phyloP scores from a whole-genome alignment of 192 early-diverging fungal genomes.

The Umbelopsis sp. region DNA sequence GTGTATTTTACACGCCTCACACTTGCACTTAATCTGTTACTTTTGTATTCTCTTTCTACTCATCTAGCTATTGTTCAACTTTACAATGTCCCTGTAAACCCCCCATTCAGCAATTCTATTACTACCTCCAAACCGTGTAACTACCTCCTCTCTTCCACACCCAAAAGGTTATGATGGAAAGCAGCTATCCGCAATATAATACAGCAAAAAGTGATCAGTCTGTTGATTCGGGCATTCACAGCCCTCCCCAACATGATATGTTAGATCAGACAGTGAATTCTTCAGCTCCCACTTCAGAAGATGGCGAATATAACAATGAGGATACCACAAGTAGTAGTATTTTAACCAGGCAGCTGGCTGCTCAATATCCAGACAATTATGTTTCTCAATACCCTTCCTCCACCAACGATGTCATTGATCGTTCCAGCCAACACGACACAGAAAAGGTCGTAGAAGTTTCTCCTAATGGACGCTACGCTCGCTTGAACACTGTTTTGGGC shows the following conservation, averaged over 20 bases:
- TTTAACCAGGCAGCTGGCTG: slow-evolving; percentile 32
- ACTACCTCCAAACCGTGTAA: not conserved
- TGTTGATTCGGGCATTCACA: slow-evolving; percentile 26
- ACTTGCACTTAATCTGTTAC: not conserved
- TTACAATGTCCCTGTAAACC: not conserved
- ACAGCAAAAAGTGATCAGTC: slow-evolving; percentile 20
- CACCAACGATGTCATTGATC: slow-evolving; percentile 51
- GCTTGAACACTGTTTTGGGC: slow-evolving; percentile 66
- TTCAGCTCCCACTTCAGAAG: not conserved
- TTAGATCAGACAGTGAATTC: not conserved
- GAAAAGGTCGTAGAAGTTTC: slow-evolving; percentile 61
- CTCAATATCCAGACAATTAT: slow-evolving; percentile 35
- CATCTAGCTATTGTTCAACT: not conserved
- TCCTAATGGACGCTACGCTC: slow-evolving; percentile 53
- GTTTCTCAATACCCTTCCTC: slow-evolving; percentile 28
- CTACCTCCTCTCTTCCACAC: not conserved
- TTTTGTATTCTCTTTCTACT: not conserved
- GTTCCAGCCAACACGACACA: slow-evolving; percentile 48
- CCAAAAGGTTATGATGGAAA: slow-evolving; percentile 4
- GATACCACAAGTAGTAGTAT: slow-evolving; percentile 22
- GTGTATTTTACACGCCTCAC: slow-evolving; percentile 3
- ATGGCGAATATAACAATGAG: slow-evolving; percentile 21
- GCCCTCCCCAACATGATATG: slow-evolving; percentile 12
- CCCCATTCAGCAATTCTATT: not conserved
- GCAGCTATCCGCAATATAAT: not conserved